Evolutionary conservation across 345 rosid genomes (phyloP), one percentile per base, ranked within the genome.

Genomic region (Iberis pinnata): DNA sequence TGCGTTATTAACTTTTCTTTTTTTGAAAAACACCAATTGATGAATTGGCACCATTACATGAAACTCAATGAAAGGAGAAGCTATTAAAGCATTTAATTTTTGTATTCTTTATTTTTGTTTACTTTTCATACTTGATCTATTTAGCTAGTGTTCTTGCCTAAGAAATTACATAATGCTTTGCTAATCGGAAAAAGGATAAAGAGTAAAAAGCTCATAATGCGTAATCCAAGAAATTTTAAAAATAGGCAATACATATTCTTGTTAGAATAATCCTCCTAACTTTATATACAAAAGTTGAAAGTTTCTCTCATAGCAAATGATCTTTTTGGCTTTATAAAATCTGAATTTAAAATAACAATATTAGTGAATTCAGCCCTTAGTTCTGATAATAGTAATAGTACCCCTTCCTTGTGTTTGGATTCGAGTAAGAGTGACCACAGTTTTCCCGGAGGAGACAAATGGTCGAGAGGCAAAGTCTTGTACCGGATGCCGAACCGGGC

Each of bases 401-500:
- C 98, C 98, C 64, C 84, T 80, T 17, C 97, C 95, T 66, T 72
- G 80, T 12, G 98, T 92, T 33, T 88, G 93, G 64, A 92, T 81
- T 63, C 76, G 78, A 1, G 98, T 92, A 12, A 92, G 88, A 40
- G 95, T 88, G 67, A 92, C 95, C 46, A 92, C 90, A 8, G 84
- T 75, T 73, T 92, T 92, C 31, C 98, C 98, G 10, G 98, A 92
- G 27, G 88, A 76, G 31, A 80, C 76, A 38, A 79, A 72, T 20
- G 96, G 96, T 64, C 86, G 71, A 18, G 93, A 85, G 0, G 98
- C 98, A 56, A 82, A 92, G 22, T 77, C 88, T n/a, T 96, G 96
- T 3, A 92, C 95, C 2, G 98, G 98, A 51, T 92, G 98, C 47
- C 88, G 78, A 39, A 92, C 84, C 3, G 98, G 96, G 50, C 93